Percentiles rank a stretch among this genome's conserved stretches.
phyloP scores from a whole-genome alignment of 1,284 basidiomycete genomes.

The Boletus mariae region DNA sequence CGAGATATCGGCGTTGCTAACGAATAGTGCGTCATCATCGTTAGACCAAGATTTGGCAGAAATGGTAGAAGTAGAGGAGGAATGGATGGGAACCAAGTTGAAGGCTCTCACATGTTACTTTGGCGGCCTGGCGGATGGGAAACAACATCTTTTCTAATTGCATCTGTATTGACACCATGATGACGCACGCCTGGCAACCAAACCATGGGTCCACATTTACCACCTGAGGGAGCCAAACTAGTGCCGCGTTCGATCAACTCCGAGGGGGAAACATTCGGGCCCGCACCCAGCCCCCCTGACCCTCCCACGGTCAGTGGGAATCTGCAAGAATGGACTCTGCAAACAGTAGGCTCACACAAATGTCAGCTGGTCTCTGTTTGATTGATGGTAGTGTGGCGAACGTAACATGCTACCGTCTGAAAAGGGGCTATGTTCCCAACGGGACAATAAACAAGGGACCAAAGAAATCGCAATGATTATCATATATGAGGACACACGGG shows the following conservation, averaged over 20 bases:
- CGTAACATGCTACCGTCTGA: not conserved
- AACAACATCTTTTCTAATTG: constrained; percentile 53
- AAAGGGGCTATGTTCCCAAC: not conserved
- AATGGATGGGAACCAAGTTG: constrained; percentile 83
- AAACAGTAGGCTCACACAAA: not conserved
- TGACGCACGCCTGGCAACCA: not conserved
- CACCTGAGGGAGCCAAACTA: too few relatives aligned
- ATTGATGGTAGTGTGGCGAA: not conserved
- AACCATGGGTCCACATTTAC: not conserved
- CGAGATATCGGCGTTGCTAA: constrained; percentile 64
- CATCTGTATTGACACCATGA: not conserved
- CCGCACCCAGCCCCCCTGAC: not conserved
- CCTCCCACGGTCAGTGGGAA: not conserved
- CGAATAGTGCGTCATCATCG: not conserved
- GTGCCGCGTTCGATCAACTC: not conserved
- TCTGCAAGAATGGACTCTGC: not conserved
- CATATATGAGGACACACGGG: too few relatives aligned
- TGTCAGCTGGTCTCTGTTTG: not conserved
- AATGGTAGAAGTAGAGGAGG: constrained; percentile 79
- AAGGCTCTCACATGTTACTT: constrained; percentile 84
- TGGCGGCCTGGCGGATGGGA: constrained; percentile 66
- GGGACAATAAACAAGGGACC: not conserved
- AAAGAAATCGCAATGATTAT: too few relatives aligned
- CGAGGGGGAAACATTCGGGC: not conserved
- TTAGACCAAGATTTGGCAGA: constrained; percentile 33